Base-by-base conservation (phyloP, 164 flowering plant genomes). In the Kingdonia uniflora region DNA sequence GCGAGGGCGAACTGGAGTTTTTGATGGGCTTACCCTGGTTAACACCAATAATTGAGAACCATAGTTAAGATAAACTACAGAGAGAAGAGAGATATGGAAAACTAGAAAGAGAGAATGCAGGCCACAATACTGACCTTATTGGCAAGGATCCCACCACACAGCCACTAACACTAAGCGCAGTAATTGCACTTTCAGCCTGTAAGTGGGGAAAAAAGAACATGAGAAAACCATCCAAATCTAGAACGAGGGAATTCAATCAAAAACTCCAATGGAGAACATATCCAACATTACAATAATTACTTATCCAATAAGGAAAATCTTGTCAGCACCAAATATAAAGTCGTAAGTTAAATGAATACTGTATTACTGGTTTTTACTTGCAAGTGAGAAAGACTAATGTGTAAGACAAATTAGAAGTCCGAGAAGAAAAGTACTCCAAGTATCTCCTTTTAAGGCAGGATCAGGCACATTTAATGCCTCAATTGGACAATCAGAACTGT, bases 131-230 rank as follows among this genome's bases (percentile, higher is more conserved):
- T 45, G 22, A 80, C 82, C 82, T 80, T 57, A 84, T 84, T 0
- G 94, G 94, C 72, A 78, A 56, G 41, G 88, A 68, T 45, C 94
- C 94, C 60, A 81, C 60, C 47, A 81, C 76, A 55, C 71, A 82
- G 16, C 94, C 94, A 55, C 89, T 85, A 54, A 85, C 82, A 74
- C 77, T 85, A 52, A 85, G 84, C 63, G 94, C 89, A 58, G 80
- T 80, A 68, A 85, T 82, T 57, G 94, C 94, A 68, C 94, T 85
- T 64, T 85, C 89, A 63, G 94, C 94, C 89, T 85, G 75, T 56
- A 56, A 48, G 50, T 42, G 51, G n/a, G n/a, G 11, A 49, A 40
- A 42, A 49, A 5, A 19, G 41, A 23, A 40, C 54, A 48, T 58
- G 22, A 49, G 15, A 49, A 42, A 17, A 49, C 25, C 14, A 14